Base-by-base conservation (phyloP, 140 eudicot genomes). In the Anethum foeniculum region DNA sequence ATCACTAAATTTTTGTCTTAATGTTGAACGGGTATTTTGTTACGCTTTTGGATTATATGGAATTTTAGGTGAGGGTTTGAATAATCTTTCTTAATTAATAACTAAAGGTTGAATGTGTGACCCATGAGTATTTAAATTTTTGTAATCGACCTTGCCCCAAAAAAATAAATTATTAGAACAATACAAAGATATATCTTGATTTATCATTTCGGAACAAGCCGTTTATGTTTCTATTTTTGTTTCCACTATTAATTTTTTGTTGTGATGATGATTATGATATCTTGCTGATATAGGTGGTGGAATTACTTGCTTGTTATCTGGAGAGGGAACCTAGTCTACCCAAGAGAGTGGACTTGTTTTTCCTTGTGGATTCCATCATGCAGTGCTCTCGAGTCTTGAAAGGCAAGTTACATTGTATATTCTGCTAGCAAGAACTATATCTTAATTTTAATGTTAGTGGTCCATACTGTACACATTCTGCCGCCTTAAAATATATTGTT, bases 291-390 rank as follows among this genome's bases (percentile, higher is more conserved):
- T 81, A 95, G 99, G 99, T 95, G 81, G 92, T 95, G 81, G 97
- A 95, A 77, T 81, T 87, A 79, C 88, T 95, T 83, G 93, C 87
- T 6, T 89, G 78, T 27, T 83, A 89, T 79, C 84, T 96, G 97
- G 98, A 96, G 82, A 86, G 65, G 32, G 99, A 93, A 83, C 87
- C 96, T 72, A 91, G 88, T 64, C 85, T 93, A 77, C 92, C 82
- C 83, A 91, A 82, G 83, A 85, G 93, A 44, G 98, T 96, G 68
- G 99, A 96, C 86, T 83, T 96, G 83, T 96, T 96, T 84, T 96
- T 93, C 82, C 97, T 96, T 18, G 97, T 96, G 85, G 97, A 96
- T 79, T 96, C 99, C 67, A 91, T 96, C 83, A 87, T 93, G 9
- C 98, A 93, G 83, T 88, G 89, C 84, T 91, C 98, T 72, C 91